Conservation (phyloP, 768 basidiomycete genomes). For the Boletus subcaerulescens region DNA sequence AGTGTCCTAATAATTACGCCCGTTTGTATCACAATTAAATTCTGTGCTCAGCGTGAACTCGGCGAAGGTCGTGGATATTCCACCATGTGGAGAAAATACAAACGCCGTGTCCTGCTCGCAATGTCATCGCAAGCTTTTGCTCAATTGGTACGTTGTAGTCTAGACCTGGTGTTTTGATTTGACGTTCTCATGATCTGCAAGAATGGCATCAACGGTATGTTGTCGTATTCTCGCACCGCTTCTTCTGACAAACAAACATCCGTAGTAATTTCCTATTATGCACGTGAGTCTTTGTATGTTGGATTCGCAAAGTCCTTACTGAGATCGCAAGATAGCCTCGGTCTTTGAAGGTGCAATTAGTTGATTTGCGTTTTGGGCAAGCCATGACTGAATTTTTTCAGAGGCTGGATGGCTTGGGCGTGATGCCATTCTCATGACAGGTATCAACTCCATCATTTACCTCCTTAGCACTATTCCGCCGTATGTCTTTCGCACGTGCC, state of each 20-base stretch:
- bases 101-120: constrained; percentile 83
- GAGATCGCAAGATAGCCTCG: constrained; percentile 48
- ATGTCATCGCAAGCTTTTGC: constrained; percentile 97
- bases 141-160: constrained; percentile 66
- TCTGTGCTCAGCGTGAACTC: constrained; percentile 57
- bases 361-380: neutral
- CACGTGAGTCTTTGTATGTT: constrained; percentile 54
- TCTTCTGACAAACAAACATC: constrained; percentile 5
- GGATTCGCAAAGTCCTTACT: constrained; percentile 1
- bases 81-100: constrained; percentile 85
- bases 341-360: constrained; percentile 79
- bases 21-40: neutral
- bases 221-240: neutral
- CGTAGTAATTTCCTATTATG: constrained; percentile 92
- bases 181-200: constrained; percentile 28
- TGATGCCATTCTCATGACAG: constrained; percentile 93
- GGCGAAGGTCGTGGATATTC: constrained; percentile 75
- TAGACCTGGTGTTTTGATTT: neutral
- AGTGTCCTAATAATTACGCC: constrained; percentile 7
- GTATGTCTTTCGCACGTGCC: constrained; percentile 41
- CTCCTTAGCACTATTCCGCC: constrained; percentile 78
- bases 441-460: constrained; percentile 85
- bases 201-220: constrained; percentile 92
- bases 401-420: constrained; percentile 96
- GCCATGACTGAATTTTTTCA: constrained; percentile 30